Evolutionary conservation across 106 monocot species (phyloP).

Genomic region (Gastrodia elata): DNA sequence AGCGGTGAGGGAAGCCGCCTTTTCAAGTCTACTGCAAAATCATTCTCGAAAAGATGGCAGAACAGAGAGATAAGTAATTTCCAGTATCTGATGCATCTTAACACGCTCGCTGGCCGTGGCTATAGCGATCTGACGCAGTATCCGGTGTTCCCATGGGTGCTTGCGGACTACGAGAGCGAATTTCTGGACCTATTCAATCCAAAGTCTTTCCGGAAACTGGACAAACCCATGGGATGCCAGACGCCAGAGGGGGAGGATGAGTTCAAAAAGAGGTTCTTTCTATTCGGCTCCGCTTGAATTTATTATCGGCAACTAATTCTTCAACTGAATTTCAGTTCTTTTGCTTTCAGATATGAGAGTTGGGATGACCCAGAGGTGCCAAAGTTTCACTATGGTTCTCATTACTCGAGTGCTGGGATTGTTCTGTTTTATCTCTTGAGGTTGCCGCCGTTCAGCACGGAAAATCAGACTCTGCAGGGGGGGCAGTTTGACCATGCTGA

Average conservation of each 20-base stretch:
- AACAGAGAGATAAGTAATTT: conserved; percentile 99
- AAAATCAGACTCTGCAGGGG: conserved; percentile 93
- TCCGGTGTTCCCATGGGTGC: conserved; percentile 99
- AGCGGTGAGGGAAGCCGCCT: conserved; percentile 78
- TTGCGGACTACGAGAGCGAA: conserved; percentile 94
- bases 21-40: conserved; percentile 80
- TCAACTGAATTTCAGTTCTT: not conserved
- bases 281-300: no score
- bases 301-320: not conserved
- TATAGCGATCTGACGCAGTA: conserved; percentile 98
- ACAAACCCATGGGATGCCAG: conserved; percentile 99
- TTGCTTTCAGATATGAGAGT: conserved; percentile 67
- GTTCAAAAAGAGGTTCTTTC: conserved; percentile 72
- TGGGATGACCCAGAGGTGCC: conserved; percentile 99
- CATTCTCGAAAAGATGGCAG: conserved; percentile 95
- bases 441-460: conserved; percentile 79
- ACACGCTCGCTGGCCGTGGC: conserved; percentile 96
- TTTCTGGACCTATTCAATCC: conserved; percentile 64
- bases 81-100: conserved; percentile 98
- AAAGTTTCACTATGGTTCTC: conserved; percentile 98
- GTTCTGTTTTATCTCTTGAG: conserved; percentile 95
- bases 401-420: conserved; percentile 98
- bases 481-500: conserved; percentile 99
- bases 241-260: conserved; percentile 87
- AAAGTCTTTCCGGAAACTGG: conserved; percentile 72